Conservation (phyloP, 129 eudicot species). For the Lonicera japonica region DNA sequence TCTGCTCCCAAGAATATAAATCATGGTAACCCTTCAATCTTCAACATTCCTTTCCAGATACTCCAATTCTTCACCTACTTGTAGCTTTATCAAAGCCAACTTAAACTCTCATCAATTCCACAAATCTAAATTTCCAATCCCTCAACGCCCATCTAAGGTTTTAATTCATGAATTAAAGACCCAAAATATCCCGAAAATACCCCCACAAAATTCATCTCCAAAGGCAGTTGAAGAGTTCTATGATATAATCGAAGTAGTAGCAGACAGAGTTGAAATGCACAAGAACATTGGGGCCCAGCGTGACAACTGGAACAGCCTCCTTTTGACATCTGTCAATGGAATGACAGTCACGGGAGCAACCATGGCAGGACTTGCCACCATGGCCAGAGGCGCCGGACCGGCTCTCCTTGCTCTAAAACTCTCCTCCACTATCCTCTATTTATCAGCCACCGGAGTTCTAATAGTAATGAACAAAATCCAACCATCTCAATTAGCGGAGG, state of each 20-base stretch:
- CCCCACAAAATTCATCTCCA: background rate
- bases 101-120: background rate
- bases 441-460: background rate
- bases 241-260: background rate
- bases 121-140: background rate
- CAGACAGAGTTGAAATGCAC: slow-evolving; percentile 12
- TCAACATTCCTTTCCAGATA: background rate
- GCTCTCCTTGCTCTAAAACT: background rate
- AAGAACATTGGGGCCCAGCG: background rate
- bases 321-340: background rate
- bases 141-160: background rate
- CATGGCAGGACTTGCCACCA: background rate
- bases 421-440: background rate
- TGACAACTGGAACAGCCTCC: slow-evolving; percentile 7
- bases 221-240: background rate
- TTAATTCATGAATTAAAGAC: background rate
- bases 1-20: background rate
- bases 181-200: background rate
- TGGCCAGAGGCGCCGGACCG: background rate
- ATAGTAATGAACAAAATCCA: slow-evolving; percentile 3
- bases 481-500: background rate
- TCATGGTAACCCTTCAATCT: background rate
- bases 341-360: slow-evolving; percentile 1
- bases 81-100: background rate
- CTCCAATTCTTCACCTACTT: background rate